Percentiles rank a stretch among this genome's conserved stretches.
Evolutionary conservation across 2,329 filamentous ascomycete genomes (phyloP).

Genomic region (Ceratocystis eucalypticola): DNA sequence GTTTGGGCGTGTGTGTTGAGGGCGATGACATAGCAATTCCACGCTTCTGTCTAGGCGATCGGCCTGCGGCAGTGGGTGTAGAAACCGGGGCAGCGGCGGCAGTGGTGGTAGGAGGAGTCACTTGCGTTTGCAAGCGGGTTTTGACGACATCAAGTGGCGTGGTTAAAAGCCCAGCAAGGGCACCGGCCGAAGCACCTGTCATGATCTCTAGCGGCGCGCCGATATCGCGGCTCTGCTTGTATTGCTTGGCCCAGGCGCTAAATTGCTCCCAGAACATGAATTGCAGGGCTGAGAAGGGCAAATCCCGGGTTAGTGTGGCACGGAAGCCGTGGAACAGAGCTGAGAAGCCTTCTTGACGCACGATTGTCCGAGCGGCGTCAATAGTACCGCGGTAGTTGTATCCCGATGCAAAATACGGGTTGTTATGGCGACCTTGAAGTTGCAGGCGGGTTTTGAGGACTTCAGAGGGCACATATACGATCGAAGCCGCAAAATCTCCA

Average conservation of each 20-base stretch:
- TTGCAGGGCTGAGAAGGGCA: conserved; percentile 90
- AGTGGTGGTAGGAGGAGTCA: conserved; percentile 29
- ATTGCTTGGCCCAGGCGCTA: conserved; percentile 64
- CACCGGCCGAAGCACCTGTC: conserved; percentile 79
- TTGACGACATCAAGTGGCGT: conserved; percentile 97
- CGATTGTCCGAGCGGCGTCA: conserved; percentile 76
- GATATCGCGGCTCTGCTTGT: conserved; percentile 69
- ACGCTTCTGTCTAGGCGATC: conserved; percentile 40
- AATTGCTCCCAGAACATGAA: conserved; percentile 98
- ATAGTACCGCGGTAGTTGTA: conserved; percentile 87
- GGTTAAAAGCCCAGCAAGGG: conserved; percentile 84
- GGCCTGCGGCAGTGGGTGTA: conserved; percentile 20
- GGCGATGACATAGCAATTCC: conserved; percentile 83
- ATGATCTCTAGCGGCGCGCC: conserved; percentile 73
- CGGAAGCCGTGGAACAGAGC: conserved; percentile 96
- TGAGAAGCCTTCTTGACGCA: conserved; percentile 63
- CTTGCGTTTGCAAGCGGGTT: conserved; percentile 87
- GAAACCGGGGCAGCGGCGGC: conserved; percentile 17
- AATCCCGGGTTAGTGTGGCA: conserved; percentile 82
- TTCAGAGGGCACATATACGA: conserved; percentile 93
- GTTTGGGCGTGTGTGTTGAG: conserved; percentile 65
- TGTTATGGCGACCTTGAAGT: conserved; percentile 87
- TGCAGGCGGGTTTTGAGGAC: conserved; percentile 96
- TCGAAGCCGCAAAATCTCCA: conserved; percentile 79
- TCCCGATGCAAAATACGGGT: conserved; percentile 81